These are phyloP conservation scores for Pterula multifida DNA, from an alignment of 1,284 basidiomycete species.

Conservation along the genomic window DNA sequence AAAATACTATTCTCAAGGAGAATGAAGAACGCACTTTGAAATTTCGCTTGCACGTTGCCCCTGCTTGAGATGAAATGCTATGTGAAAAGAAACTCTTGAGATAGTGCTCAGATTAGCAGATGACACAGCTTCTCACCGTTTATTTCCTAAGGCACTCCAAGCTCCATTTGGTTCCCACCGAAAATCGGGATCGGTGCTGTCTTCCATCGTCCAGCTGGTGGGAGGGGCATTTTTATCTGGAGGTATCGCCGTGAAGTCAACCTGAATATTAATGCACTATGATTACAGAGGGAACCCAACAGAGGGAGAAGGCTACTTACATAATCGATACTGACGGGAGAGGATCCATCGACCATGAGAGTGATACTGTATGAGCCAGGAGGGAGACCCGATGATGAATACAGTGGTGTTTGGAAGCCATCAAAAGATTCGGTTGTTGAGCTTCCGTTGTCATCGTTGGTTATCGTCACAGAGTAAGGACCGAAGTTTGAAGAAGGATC, in stretches of 20 bases:
- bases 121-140: conserved; percentile 5
- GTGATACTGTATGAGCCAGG: neutral
- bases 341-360: neutral
- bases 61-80: conserved; percentile 14
- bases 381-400: neutral
- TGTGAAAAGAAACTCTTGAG: too few relatives aligned
- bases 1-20: too few relatives aligned
- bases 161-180: conserved; percentile 9
- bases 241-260: conserved; percentile 7
- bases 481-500: conserved; percentile 17
- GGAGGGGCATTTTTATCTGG: conserved; percentile 2
- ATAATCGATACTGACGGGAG: neutral
- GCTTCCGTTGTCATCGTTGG: conserved; percentile 8
- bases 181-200: conserved; percentile 8
- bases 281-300: too few relatives aligned
- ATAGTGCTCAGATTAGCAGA: too few relatives aligned
- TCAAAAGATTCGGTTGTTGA: neutral
- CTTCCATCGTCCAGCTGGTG: conserved; percentile 4
- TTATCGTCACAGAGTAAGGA: conserved; percentile 20
- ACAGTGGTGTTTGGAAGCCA: neutral
- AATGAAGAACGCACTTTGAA: conserved; percentile 20
- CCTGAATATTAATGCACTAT: too few relatives aligned
- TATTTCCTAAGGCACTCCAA: conserved; percentile 7
- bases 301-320: neutral
- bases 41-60: conserved; percentile 16